Base-by-base conservation (phyloP, 2,329 filamentous ascomycete species). In the Aspergillus sp. region DNA sequence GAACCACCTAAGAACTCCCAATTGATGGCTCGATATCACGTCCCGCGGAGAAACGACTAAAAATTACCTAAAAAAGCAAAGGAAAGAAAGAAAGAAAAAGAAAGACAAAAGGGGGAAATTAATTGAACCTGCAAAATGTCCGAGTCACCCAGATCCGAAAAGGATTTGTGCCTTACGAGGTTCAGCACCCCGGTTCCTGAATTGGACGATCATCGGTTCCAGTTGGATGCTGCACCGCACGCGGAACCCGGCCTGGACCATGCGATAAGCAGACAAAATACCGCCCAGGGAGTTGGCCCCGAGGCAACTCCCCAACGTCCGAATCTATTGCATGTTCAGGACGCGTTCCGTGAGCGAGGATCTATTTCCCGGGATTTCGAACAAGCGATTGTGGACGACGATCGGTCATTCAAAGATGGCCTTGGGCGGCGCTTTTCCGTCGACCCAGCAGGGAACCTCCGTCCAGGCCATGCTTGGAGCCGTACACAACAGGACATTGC, bases 171-270 rank as follows among this genome's bases (percentile, higher is more conserved):
- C 57, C 71, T 80, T 55, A 82, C 79, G 51, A 72, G 80, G 64
- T 83, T 78, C 75, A 82, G 78, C 70, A 83, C 80, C 13, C 79
- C 80, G 32, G 79, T 80, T 49, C 79, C 78, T 57, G 79, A 83
- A 55, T 79, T 96, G 43, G 89, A 96, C 65, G 90, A 96, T 66
- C 90, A 96, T 72, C 86, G 89, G 63, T 81, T 63, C 60, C 64
- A 63, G 60, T 51, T 73, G 64, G 55, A 74, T 61, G 57, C 60
- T 48, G 56, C 59, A 39, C 58, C 62, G 13, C 60, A 60, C 49
- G 60, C 61, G 49, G 63, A 67, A 49, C 56, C 56, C 41, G 60
- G 55, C 62, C 72, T 49, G 60, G 73, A 58, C 67, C 67, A 57
- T 58, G 60, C 59, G 17, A 46, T 60, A 41, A 55, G 53, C 42